Evolutionary conservation across 306 rosid species (phyloP).

Genomic region (Gillenia trifoliata): DNA sequence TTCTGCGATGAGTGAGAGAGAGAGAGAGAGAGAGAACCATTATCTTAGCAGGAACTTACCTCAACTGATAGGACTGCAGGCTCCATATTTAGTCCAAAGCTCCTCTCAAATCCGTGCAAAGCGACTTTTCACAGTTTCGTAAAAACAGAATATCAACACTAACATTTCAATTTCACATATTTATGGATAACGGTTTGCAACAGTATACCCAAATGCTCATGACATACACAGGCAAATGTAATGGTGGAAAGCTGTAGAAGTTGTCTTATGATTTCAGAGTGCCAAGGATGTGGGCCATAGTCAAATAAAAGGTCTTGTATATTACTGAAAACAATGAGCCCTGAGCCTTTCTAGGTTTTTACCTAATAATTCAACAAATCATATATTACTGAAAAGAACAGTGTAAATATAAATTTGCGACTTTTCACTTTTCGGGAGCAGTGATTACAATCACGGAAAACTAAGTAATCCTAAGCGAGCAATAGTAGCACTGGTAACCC

Average conservation of each 20-base stretch:
- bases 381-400: not conserved
- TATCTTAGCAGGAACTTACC: conserved; percentile 36
- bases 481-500: not conserved
- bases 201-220: not conserved
- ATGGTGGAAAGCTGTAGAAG: too few relatives aligned
- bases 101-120: conserved; percentile 43
- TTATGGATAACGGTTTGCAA: too few relatives aligned
- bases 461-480: not conserved
- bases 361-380: not conserved
- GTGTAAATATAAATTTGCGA: not conserved
- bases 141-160: conserved; percentile 15
- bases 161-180: conserved; percentile 7
- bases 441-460: not conserved
- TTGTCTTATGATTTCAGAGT: too few relatives aligned
- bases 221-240: not conserved
- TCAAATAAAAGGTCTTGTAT: too few relatives aligned
- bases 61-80: conserved; percentile 90
- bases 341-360: not conserved
- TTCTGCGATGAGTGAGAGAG: not conserved
- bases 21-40: not conserved
- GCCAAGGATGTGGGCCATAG: too few relatives aligned
- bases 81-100: conserved; percentile 45
- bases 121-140: conserved; percentile 53
- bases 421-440: not conserved
- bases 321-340: too few relatives aligned